Percentiles rank a stretch among this genome's conserved stretches.
phyloP scores from a whole-genome alignment of 306 rosid species.

The Parietaria judaica region DNA sequence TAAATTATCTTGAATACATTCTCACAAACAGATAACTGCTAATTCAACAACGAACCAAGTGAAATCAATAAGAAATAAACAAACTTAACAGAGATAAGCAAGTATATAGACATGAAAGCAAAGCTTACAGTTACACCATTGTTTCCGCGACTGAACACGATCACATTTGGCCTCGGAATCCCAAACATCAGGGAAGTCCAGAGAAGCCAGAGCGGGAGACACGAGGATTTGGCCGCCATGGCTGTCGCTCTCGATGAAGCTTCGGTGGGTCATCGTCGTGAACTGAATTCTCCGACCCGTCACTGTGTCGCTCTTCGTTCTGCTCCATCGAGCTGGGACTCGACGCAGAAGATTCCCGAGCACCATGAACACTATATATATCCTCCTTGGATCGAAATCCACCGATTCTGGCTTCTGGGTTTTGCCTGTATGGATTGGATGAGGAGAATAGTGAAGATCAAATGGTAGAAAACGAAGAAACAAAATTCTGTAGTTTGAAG shows the following conservation, averaged over 20 bases:
- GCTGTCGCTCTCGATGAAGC: neutral
- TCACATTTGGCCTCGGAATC: conserved; percentile 25
- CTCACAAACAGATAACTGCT: too few relatives aligned
- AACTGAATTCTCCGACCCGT: conserved; percentile 27
- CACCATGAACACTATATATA: neutral
- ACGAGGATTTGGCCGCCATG: conserved; percentile 16
- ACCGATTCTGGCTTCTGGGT: too few relatives aligned
- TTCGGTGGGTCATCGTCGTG: conserved; percentile 12
- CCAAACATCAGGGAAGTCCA: conserved; percentile 78
- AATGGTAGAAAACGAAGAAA: too few relatives aligned
- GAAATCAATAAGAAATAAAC: too few relatives aligned
- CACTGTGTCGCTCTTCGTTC: conserved; percentile 20
- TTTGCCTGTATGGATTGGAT: too few relatives aligned
- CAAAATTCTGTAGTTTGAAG: too few relatives aligned
- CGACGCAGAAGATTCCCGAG: conserved; percentile 24
- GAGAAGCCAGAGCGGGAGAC: conserved; percentile 67
- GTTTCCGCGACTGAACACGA: conserved; percentile 21
- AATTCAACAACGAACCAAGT: neutral
- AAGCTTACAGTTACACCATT: conserved; percentile 47
- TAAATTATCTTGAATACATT: too few relatives aligned
- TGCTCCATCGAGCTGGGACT: conserved; percentile 29
- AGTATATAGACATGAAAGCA: neutral
- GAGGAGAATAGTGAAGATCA: too few relatives aligned
- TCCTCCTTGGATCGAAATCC: too few relatives aligned
- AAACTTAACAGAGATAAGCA: too few relatives aligned